Percentiles rank a stretch among this genome's conserved stretches.
These are phyloP conservation scores for Zymoseptoria passerinii DNA, from an alignment of 2,329 filamentous ascomycete species.

Conservation along the genomic window DNA sequence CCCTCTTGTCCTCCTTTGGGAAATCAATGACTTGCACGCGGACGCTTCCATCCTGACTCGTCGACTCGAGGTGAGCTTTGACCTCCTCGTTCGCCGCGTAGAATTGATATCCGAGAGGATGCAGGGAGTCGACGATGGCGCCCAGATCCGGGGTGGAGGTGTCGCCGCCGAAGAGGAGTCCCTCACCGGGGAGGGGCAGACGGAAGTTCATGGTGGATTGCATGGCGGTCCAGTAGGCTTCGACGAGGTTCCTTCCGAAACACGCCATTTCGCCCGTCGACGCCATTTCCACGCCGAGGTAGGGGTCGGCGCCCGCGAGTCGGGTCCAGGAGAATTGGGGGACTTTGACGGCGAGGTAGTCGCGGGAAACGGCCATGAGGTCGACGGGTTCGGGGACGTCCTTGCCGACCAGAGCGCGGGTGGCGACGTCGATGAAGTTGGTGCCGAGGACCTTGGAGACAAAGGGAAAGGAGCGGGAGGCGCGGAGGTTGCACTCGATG, in stretches of 20 bases:
- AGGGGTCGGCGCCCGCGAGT: constrained; percentile 91
- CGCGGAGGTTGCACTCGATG: constrained; percentile 96
- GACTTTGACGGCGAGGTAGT: constrained; percentile 95
- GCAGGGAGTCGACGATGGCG: constrained; percentile 75
- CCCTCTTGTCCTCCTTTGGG: constrained; percentile 91
- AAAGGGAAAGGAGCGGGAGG: constrained; percentile 96
- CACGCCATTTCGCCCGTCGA: constrained; percentile 97
- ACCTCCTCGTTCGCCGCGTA: constrained; percentile 75
- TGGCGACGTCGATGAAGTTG: constrained; percentile 95
- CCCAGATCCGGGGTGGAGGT: constrained; percentile 61
- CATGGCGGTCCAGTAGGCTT: constrained; percentile 94
- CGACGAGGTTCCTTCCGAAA: constrained; percentile 90
- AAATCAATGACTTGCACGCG: constrained; percentile 89
- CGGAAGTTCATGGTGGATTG: constrained; percentile 99
- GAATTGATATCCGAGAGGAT: constrained; percentile 88
- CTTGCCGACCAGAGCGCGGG: constrained; percentile 79
- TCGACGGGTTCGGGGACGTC: constrained; percentile 78
- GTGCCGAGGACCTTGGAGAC: constrained; percentile 92
- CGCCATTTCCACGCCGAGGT: constrained; percentile 96
- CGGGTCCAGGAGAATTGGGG: constrained; percentile 99
- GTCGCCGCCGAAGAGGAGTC: constrained; percentile 89
- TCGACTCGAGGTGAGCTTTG: constrained; percentile 72
- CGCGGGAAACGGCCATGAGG: constrained; percentile 78
- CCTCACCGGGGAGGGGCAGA: constrained; percentile 86
- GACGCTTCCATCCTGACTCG: constrained; percentile 54